Conservation (phyloP, 257 asterid genomes). For the Paulownia fortunei region DNA sequence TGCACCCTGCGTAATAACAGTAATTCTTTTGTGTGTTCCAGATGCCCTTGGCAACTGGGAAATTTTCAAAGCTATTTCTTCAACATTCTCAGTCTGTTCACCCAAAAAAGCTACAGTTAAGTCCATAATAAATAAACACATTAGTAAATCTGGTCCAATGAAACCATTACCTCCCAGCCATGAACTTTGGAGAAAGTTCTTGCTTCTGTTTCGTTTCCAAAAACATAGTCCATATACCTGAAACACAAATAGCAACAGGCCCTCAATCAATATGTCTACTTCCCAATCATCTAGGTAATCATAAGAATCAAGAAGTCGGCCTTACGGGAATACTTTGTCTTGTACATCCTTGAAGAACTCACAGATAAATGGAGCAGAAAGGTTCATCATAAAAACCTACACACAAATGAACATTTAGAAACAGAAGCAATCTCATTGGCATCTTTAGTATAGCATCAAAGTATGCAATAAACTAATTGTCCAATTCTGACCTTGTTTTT, state of each 20-base stretch:
- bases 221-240: constrained; percentile 74
- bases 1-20: too few species aligned
- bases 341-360: constrained; percentile 92
- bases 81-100: constrained; percentile 75
- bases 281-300: background rate
- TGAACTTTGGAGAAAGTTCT: constrained; percentile 85
- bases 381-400: constrained; percentile 82
- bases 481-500: constrained; percentile 57
- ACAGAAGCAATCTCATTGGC: constrained; percentile 8
- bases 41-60: constrained; percentile 93
- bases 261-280: background rate
- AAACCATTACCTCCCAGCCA: constrained; percentile 88
- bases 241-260: constrained; percentile 31
- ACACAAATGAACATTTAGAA: constrained; percentile 27
- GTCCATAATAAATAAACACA: background rate
- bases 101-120: constrained; percentile 25
- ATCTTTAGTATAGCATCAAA: background rate
- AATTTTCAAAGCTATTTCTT: constrained; percentile 86
- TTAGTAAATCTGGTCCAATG: background rate
- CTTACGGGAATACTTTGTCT: constrained; percentile 82
- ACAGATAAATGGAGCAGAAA: constrained; percentile 92
- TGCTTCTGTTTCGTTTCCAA: constrained; percentile 96
- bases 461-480: background rate
- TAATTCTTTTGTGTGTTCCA: too few species aligned
- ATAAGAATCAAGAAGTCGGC: constrained; percentile 8